Base-by-base conservation (phyloP, 495 filamentous ascomycete species). In the Chaetomidium leptoderma region DNA sequence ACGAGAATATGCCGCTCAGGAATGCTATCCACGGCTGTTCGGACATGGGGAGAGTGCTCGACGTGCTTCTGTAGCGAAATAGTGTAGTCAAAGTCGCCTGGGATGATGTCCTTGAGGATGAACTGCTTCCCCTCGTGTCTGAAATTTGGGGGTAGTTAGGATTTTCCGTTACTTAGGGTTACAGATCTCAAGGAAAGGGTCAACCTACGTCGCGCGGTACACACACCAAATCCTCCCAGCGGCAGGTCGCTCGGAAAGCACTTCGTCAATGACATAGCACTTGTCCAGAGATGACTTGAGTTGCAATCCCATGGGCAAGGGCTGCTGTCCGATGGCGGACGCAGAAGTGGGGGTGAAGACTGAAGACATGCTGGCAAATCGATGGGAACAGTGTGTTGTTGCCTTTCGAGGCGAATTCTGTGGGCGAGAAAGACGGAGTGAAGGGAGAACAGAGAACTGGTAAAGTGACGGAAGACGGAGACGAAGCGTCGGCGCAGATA, bases 1-100 rank as follows among this genome's bases (percentile, higher is more conserved):
- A 45, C 52, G 19, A 54, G 19, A 24, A 54, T 54, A 35, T 45
- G 39, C 52, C 39, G 52, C 27, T 45, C 39, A 26, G 52, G 52
- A 45, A 54, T 44, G 29, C 52, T 54, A 35, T 54, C 39, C 21
- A 45, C 39, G 9, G 52, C 29, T 35, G 52, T 54, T 54, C 52
- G 52, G 40, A 45, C 40, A 54, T 54, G 40, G 5, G 29, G 52
- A 35, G 52, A 54, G 52, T 54, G 52, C 52, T 54, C 39, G 19
- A 54, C 52, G 19, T 54, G 40, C 52, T 54, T 45, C 39, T 54
- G 40, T 23, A 54, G 13, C 26, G 30, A 44, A 44, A 45, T 44
- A 26, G 26, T 16, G 30, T 54, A 45, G 5, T 54, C 40, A 16
- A 54, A 45, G 27, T 54, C 39, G 39, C 40, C 52, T 23, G 52